A percentile compares a stretch with the other conserved stretches of the same genome.
These are phyloP conservation scores for Candida hispaniensis DNA, from an alignment of 805 yeast genomes.

Conservation along the genomic window DNA sequence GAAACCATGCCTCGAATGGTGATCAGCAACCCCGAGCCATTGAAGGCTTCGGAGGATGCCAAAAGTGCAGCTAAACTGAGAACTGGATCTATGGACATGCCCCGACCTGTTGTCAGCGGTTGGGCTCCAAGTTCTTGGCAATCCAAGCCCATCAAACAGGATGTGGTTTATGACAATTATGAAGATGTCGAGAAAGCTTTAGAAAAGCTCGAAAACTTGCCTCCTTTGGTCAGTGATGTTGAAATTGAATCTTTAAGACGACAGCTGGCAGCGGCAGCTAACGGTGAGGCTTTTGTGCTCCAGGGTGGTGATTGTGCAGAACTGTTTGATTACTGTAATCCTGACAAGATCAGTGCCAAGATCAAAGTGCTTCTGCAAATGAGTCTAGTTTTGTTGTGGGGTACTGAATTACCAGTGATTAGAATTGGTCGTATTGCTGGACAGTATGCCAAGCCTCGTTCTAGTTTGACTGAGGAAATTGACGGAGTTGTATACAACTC, in stretches of 20 bases:
- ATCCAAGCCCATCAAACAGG: constrained; percentile 34
- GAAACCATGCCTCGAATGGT: constrained; percentile 22
- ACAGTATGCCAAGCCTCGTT: constrained; percentile 37
- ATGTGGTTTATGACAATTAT: constrained; percentile 34
- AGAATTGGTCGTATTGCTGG: constrained; percentile 37
- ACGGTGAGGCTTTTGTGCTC: constrained; percentile 35
- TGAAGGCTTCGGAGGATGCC: constrained; percentile 31
- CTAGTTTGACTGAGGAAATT: constrained; percentile 34
- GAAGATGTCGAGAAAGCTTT: constrained; percentile 31
- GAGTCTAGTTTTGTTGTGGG: constrained; percentile 37
- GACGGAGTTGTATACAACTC: constrained; percentile 33
- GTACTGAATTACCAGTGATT: constrained; percentile 32
- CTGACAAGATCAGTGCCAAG: constrained; percentile 33
- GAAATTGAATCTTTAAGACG: constrained; percentile 31
- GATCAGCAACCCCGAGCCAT: constrained; percentile 29
- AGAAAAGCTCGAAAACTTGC: constrained; percentile 33
- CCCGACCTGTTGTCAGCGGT: constrained; percentile 17
- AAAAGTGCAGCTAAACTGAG: constrained; percentile 32
- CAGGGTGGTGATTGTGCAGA: constrained; percentile 40
- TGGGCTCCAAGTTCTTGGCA: constrained; percentile 38
- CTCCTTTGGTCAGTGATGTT: constrained; percentile 33
- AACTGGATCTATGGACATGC: constrained; percentile 27
- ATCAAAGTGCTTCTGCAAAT: constrained; percentile 35
- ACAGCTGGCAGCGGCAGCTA: constrained; percentile 32
- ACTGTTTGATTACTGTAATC: constrained; percentile 35